A percentile compares a stretch with the other conserved stretches of the same genome.
These are phyloP conservation scores for Tetrahymena malaccensis DNA, from an alignment of 73 alveolate genomes.

Conservation along the genomic window DNA sequence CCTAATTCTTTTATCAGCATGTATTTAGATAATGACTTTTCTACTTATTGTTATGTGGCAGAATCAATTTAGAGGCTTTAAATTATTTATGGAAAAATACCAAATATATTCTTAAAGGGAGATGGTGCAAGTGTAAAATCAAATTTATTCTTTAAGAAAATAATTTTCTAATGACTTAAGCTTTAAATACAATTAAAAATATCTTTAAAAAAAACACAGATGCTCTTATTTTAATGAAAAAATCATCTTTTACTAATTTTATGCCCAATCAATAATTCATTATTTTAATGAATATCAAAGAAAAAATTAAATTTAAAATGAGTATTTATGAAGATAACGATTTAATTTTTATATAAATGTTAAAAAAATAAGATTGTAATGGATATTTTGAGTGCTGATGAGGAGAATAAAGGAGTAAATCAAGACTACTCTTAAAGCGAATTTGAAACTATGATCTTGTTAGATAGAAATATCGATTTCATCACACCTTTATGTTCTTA, in stretches of 20 bases:
- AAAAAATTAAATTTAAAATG: not conserved
- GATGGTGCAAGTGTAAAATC: slow-evolving; percentile 15
- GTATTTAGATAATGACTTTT: slow-evolving; percentile 41
- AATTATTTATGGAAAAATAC: slow-evolving; percentile 45
- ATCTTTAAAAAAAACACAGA: too few species aligned
- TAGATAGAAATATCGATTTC: slow-evolving; percentile 50
- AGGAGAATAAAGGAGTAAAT: not conserved
- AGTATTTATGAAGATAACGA: too few species aligned
- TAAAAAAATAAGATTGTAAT: not conserved
- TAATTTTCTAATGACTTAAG: too few species aligned
- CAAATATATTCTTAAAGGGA: slow-evolving; percentile 44
- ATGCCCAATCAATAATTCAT: not conserved
- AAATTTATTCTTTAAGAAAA: too few species aligned
- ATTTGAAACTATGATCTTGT: slow-evolving; percentile 7
- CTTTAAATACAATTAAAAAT: too few species aligned
- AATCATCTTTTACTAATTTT: too few species aligned
- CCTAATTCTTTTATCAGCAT: slow-evolving; percentile 45
- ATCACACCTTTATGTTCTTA: slow-evolving; percentile 53
- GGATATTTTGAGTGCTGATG: slow-evolving; percentile 22
- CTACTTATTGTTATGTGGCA: slow-evolving; percentile 42
- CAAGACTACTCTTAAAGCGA: slow-evolving; percentile 11
- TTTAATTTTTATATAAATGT: too few species aligned
- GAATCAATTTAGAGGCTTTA: slow-evolving; percentile 44
- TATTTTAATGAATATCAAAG: too few species aligned
- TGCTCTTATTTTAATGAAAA: too few species aligned